Evolutionary conservation across 352 stramenopile genomes (phyloP), one percentile per base, ranked within the genome.

Genomic region (Phytophthora sojae): DNA sequence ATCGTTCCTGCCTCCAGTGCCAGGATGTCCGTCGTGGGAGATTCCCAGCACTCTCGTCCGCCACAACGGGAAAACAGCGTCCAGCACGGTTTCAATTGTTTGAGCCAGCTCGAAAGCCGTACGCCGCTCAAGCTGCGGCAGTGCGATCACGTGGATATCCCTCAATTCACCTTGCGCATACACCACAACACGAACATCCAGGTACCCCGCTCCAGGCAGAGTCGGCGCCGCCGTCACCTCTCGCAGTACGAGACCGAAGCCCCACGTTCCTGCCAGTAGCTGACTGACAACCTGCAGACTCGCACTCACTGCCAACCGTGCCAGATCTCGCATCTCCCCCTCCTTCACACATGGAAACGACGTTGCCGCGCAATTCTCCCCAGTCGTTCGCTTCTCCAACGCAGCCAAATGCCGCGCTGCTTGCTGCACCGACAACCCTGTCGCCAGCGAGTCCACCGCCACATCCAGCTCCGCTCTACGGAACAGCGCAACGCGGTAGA

Each of bases 161-260:
- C 62, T 50, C 5, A 86, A 35, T 30, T 66, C 58, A 5, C 35
- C 55, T 23, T 54, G 35, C 29, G 30, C 50, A 26, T 62, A 75
- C 45, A 80, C n/a, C 14, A 71, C 67, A 42, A 76, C 39, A 1
- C 69, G 75, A 30, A 88, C 70, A 15, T 79, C 76, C 21, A 83
- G 44, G 19, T 64, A 76, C 11, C 26, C 62, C 42, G 54, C 53
- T n/a, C n/a, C 56, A 53, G 47, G 53, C 42, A 72, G 19, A 51
- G 14, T 39, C 37, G 30, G 69, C 12, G 49, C 55, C 14, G 5
- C 66, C 63, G 50, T 50, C 39, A 62, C 53, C 9, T 56, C 53
- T 37, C 76, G 73, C 23, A 89, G 54, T 6, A 69, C 73, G 23
- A 89, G 59, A 1, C 75, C 81, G 42, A 88, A 86, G 8, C 61